phyloP scores from a whole-genome alignment of 768 basidiomycete genomes.

The Russula dissimulans region DNA sequence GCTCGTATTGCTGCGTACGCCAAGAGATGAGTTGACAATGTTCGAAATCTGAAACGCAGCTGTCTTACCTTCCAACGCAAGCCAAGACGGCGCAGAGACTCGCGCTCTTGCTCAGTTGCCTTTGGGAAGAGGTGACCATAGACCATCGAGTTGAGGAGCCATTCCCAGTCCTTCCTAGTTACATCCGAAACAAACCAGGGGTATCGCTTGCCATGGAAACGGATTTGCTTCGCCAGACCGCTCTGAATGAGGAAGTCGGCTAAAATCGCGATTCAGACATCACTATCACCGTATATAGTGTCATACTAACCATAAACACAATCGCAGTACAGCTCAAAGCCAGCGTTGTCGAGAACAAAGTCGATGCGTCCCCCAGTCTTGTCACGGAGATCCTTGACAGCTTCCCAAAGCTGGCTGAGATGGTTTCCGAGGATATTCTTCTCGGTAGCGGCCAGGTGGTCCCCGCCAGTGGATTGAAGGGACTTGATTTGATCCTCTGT shows the following conservation, averaged over 20 bases:
- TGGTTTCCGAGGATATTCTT: constrained; percentile 94
- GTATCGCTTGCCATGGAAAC: constrained; percentile 93
- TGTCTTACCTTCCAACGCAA: constrained; percentile 74
- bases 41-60: neutral
- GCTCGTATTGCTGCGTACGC: constrained; percentile 70
- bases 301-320: constrained; percentile 63
- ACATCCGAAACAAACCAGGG: constrained; percentile 95
- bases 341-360: constrained; percentile 83
- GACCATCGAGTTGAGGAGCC: constrained; percentile 82
- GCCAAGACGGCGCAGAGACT: constrained; percentile 72
- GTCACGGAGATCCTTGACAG: constrained; percentile 47
- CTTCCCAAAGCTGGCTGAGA: constrained; percentile 59
- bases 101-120: constrained; percentile 67
- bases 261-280: constrained; percentile 22
- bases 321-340: constrained; percentile 82
- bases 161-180: constrained; percentile 89
- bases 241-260: constrained; percentile 93
- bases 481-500: constrained; percentile 95
- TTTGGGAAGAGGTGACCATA: constrained; percentile 89
- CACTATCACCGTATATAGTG: neutral
- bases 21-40: neutral
- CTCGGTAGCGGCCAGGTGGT: constrained; percentile 87
- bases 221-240: constrained; percentile 73
- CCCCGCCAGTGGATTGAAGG: constrained; percentile 95
- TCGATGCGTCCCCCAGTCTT: constrained; percentile 31